Conservation (phyloP, 768 basidiomycete genomes). For the Tulasnella sp. region DNA sequence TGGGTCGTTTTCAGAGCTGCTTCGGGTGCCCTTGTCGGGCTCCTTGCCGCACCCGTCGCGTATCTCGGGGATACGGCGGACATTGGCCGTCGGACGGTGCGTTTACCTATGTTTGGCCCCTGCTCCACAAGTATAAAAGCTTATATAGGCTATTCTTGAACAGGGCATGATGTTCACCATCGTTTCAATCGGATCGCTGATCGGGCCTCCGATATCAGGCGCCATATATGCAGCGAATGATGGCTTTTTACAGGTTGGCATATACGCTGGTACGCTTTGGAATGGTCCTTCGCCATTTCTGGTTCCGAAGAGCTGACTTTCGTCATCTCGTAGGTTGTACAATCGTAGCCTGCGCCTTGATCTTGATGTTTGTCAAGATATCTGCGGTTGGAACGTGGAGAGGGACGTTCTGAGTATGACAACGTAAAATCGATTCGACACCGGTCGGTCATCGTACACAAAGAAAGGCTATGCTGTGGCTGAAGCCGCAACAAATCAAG, state of each 20-base stretch:
- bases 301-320: neutral
- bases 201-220: constrained; percentile 14
- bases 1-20: constrained; percentile 26
- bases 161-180: constrained; percentile 12
- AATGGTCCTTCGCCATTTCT: neutral
- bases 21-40: constrained; percentile 40
- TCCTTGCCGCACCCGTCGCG: constrained; percentile 11
- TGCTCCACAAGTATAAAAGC: too few species aligned
- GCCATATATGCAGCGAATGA: neutral
- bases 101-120: neutral
- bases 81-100: constrained; percentile 11
- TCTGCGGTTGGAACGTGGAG: neutral
- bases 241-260: neutral
- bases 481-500: too few species aligned
- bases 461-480: too few species aligned
- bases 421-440: too few species aligned
- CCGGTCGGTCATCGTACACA: too few species aligned
- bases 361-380: neutral
- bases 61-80: constrained; percentile 2
- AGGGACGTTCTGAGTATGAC: neutral
- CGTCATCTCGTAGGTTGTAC: neutral
- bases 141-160: neutral
- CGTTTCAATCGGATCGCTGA: neutral
- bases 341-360: neutral
- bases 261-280: constrained; percentile 13